Conservation (phyloP, 2,329 filamentous ascomycete species). For the Seiridium cupressi region DNA sequence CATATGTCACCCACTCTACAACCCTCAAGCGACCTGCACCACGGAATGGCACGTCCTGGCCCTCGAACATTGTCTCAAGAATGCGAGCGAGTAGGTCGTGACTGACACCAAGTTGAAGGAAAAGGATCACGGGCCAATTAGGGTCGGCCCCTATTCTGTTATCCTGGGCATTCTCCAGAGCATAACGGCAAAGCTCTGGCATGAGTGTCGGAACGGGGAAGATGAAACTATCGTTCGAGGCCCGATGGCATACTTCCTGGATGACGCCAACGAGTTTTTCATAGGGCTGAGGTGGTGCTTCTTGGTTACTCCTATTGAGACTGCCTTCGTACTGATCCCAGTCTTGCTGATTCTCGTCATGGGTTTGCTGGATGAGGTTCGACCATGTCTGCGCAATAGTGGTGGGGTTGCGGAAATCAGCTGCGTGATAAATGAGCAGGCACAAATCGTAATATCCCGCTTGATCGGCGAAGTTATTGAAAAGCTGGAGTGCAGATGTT, state of each 20-base stretch:
- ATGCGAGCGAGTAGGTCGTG: conserved; percentile 56
- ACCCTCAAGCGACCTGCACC: conserved; percentile 47
- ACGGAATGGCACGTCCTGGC: conserved; percentile 58
- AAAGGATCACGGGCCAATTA: conserved; percentile 56
- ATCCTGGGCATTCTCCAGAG: conserved; percentile 57
- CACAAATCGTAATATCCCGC: conserved; percentile 93
- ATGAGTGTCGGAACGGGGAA: conserved; percentile 63
- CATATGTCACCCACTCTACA: conserved; percentile 53
- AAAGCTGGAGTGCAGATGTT: conserved; percentile 58
- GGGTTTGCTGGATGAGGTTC: conserved; percentile 72
- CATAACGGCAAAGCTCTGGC: conserved; percentile 62
- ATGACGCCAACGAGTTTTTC: conserved; percentile 66
- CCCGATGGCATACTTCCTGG: conserved; percentile 63
- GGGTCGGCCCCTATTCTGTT: conserved; percentile 55
- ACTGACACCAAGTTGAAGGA: conserved; percentile 54
- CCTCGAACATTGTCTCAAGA: conserved; percentile 56
- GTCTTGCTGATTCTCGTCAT: conserved; percentile 51
- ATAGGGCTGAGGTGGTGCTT: conserved; percentile 57
- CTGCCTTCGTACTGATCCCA: conserved; percentile 33
- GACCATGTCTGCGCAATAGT: conserved; percentile 85
- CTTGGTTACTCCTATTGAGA: conserved; percentile 29
- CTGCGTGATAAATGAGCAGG: conserved; percentile 86
- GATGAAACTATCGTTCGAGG: conserved; percentile 63
- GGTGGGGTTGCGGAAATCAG: conserved; percentile 84
- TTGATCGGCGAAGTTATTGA: conserved; percentile 86